Evolutionary conservation across 805 yeast species (phyloP).

Genomic region (Ogataea pignaliae): DNA sequence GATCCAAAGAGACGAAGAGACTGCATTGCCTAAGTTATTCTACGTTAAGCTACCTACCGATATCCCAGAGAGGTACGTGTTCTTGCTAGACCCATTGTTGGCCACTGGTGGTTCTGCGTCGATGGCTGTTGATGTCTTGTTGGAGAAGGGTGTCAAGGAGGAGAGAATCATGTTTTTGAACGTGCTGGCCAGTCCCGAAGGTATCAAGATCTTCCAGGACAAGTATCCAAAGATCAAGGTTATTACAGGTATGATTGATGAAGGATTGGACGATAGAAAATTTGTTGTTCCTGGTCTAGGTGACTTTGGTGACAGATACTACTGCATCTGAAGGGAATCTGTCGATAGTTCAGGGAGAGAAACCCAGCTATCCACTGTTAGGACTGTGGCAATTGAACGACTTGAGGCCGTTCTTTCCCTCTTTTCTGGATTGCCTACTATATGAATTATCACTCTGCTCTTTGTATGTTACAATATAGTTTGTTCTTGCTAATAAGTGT

Average conservation of each 20-base stretch:
- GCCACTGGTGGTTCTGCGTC: slow-evolving; percentile 99
- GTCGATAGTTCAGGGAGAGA: no score
- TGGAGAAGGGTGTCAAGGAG: slow-evolving; percentile 80
- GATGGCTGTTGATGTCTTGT: slow-evolving; percentile 91
- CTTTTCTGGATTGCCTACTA: no score
- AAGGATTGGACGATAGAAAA: slow-evolving; percentile 76
- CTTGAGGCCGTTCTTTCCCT: no score
- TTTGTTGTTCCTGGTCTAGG: slow-evolving; percentile 94
- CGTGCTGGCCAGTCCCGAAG: slow-evolving; percentile 92
- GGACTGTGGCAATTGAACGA: no score
- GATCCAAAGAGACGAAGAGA: slow-evolving; percentile 97
- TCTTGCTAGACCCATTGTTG: slow-evolving; percentile 92
- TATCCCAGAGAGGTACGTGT: slow-evolving; percentile 81
- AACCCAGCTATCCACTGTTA: no score
- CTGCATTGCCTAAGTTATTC: slow-evolving; percentile 86
- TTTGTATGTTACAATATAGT: no score
- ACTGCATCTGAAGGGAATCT: slow-evolving; percentile 55
- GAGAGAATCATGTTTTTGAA: slow-evolving; percentile 88
- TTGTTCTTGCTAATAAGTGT: no score
- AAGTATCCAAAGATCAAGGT: slow-evolving; percentile 81
- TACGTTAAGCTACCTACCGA: slow-evolving; percentile 95
- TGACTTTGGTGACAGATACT: slow-evolving; percentile 97
- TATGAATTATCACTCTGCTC: no score
- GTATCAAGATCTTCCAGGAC: slow-evolving; percentile 70
- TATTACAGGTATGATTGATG: slow-evolving; percentile 92